These are phyloP conservation scores for Paecilomyces fulvus DNA, from an alignment of 2,329 filamentous ascomycete species.

Conservation along the genomic window DNA sequence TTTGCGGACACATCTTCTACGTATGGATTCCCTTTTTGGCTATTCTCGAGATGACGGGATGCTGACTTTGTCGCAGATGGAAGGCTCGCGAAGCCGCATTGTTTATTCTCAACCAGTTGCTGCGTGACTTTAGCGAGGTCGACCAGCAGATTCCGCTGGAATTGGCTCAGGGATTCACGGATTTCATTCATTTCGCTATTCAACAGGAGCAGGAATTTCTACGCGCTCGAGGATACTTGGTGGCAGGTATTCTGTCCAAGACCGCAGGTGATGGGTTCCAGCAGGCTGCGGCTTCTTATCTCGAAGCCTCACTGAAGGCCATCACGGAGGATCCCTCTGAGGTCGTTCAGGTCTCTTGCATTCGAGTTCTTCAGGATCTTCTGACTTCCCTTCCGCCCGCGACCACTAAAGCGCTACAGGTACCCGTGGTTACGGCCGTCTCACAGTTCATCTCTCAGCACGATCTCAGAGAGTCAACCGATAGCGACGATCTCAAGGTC, in stretches of 20 bases:
- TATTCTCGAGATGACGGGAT: not conserved
- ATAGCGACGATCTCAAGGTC: slow-evolving; percentile 85
- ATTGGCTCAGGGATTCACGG: slow-evolving; percentile 64
- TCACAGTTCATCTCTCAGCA: slow-evolving; percentile 68
- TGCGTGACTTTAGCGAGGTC: slow-evolving; percentile 74
- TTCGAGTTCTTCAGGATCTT: slow-evolving; percentile 72
- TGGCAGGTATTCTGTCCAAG: slow-evolving; percentile 70
- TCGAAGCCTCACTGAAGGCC: slow-evolving; percentile 59
- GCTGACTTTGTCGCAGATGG: slow-evolving; percentile 38
- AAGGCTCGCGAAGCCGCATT: slow-evolving; percentile 71
- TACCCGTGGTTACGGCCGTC: slow-evolving; percentile 51
- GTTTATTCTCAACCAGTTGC: slow-evolving; percentile 74
- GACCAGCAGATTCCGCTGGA: slow-evolving; percentile 61
- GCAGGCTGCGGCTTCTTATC: slow-evolving; percentile 28
- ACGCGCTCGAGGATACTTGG: slow-evolving; percentile 76
- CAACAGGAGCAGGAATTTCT: slow-evolving; percentile 65
- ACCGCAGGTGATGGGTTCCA: slow-evolving; percentile 51
- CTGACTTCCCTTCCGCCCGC: slow-evolving; percentile 45
- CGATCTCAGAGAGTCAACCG: slow-evolving; percentile 73
- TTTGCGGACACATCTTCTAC: slow-evolving; percentile 46
- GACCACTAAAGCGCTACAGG: slow-evolving; percentile 51
- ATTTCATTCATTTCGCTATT: slow-evolving; percentile 71
- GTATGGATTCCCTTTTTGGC: slow-evolving; percentile 16
- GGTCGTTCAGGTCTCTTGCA: slow-evolving; percentile 83
- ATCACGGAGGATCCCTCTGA: slow-evolving; percentile 71